Base-by-base conservation (phyloP, 2,329 filamentous ascomycete species). In the Dichotomopilus funicola region DNA sequence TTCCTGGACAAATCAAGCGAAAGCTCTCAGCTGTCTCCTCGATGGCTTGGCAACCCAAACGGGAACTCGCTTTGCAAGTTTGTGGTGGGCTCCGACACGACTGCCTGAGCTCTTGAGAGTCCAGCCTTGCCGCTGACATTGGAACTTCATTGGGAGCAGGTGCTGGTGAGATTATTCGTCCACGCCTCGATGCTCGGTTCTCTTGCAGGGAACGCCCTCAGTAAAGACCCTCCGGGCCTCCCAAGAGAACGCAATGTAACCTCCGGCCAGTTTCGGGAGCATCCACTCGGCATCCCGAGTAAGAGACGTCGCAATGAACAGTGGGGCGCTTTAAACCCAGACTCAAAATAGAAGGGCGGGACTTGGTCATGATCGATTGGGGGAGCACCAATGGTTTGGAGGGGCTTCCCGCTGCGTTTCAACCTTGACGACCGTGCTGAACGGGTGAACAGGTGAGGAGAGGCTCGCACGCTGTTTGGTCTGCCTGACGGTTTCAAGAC, bases 1-100 rank as follows among this genome's bases (percentile, higher is more conserved):
- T 54, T 61, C 59, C 55, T 61, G 60, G 59, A 47, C 48, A 59
- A 56, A 55, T 57, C 56, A 60, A 63, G 60, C 61, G 61, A 63
- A 62, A 56, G 19, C 3, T 59, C 19, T 61, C 61, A 63, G 61
- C 61, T 63, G 61, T 47, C 46, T 51, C 48, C 53, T 55, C 36
- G 51, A 58, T 57, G 59, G 60, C 60, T 49, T 48, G 36, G 19
- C 49, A 31, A 35, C 61, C 60, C 51, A 57, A 59, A 48, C 10
- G 41, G 58, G 55, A 61, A 53, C 12, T 42, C 43, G n/a, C 46
- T 6, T 42, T 42, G 8, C 46, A 6, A 5, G 41, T 11, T 33
- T 41, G 35, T 11, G 11, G 11, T 6, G 11, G 40, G 11, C 40
- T 13, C 40, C 40, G 40, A 6, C 13, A 13, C 11, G 11, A 6